Evolutionary conservation across 2,329 filamentous ascomycete species (phyloP).

Genomic region (Pyricularia sp.): DNA sequence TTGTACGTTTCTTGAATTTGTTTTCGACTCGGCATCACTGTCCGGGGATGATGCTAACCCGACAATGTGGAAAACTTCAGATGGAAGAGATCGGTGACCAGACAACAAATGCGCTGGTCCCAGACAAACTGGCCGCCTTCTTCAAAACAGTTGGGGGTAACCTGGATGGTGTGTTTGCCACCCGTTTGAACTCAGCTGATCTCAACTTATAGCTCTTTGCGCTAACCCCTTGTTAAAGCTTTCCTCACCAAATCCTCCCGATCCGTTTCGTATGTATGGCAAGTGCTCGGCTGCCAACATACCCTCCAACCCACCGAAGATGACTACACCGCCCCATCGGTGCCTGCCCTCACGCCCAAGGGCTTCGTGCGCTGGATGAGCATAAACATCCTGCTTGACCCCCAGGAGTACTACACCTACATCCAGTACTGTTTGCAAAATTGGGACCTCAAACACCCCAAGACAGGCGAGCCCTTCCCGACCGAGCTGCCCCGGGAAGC

Average conservation of each 20-base stretch:
- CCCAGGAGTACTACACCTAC: conserved; percentile 79
- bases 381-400: conserved; percentile 78
- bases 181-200: not conserved
- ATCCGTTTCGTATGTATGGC: conserved; percentile 86
- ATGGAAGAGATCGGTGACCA: conserved; percentile 49
- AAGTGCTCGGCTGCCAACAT: conserved; percentile 83
- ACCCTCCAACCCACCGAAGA: conserved; percentile 66
- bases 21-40: not conserved
- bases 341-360: conserved; percentile 72
- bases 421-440: conserved; percentile 70
- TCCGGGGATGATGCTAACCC: not conserved
- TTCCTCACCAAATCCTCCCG: conserved; percentile 67
- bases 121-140: conserved; percentile 65
- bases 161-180: conserved; percentile 49
- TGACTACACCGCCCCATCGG: conserved; percentile 63
- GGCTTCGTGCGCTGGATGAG: conserved; percentile 94
- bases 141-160: conserved; percentile 68
- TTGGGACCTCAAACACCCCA: conserved; percentile 67
- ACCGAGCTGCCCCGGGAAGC: conserved; percentile 46
- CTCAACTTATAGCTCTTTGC: not conserved
- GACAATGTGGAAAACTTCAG: conserved; percentile 27
- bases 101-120: conserved; percentile 44
- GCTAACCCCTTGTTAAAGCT: conserved; percentile 18
- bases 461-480: conserved; percentile 61
- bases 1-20: conserved; percentile 42